These are phyloP conservation scores for Verticillium alfalfae DNA, from an alignment of 2,329 filamentous ascomycete genomes.

Conservation along the genomic window DNA sequence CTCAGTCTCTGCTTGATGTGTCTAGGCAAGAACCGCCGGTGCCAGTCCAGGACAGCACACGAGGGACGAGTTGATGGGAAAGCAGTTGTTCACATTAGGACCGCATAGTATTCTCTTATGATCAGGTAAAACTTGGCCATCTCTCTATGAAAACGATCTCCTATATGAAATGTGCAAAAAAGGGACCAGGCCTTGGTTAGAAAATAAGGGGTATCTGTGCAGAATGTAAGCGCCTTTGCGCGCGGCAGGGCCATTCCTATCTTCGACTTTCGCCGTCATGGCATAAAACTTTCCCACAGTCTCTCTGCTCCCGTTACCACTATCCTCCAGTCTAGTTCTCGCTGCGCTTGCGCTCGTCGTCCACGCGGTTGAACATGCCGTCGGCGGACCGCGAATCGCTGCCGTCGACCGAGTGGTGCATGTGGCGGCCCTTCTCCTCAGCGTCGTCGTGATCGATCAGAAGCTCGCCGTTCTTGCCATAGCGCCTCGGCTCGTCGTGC, in stretches of 20 bases:
- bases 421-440: conserved; percentile 25
- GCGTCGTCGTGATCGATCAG: conserved; percentile 39
- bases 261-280: neutral
- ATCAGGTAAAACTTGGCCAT: neutral
- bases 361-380: neutral
- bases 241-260: neutral
- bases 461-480: conserved; percentile 54
- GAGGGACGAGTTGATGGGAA: neutral
- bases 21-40: neutral
- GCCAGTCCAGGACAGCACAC: neutral
- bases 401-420: neutral
- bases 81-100: neutral
- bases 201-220: neutral
- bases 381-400: neutral
- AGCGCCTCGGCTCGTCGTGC: conserved; percentile 44
- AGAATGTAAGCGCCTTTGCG: neutral
- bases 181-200: neutral
- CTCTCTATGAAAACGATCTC: neutral
- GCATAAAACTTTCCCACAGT: neutral
- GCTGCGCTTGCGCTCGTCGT: neutral
- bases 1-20: neutral
- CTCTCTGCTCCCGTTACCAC: neutral
- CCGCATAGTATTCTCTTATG: neutral
- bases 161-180: neutral
- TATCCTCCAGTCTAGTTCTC: neutral